These are phyloP conservation scores for Coemansia sp. DNA, from an alignment of 192 early-diverging fungal species.

Conservation along the genomic window DNA sequence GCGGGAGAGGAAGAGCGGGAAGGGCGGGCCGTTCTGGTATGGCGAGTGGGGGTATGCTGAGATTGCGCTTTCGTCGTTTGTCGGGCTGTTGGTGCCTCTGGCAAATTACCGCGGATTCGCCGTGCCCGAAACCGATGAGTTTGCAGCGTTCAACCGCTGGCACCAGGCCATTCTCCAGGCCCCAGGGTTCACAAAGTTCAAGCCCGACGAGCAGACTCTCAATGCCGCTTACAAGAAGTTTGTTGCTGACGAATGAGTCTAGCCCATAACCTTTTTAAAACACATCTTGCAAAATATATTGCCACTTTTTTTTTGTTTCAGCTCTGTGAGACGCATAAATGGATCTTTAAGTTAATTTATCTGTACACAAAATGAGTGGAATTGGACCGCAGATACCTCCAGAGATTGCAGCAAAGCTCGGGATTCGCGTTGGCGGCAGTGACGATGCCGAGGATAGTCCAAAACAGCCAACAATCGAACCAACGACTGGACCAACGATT, in stretches of 20 bases:
- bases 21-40: slow-evolving; percentile 34
- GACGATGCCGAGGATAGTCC: neutral
- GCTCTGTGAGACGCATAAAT: too few species aligned
- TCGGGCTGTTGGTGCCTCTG: slow-evolving; percentile 7
- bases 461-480: too few species aligned
- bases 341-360: too few species aligned
- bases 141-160: slow-evolving; percentile 31
- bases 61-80: slow-evolving; percentile 20
- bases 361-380: slow-evolving; percentile 6
- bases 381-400: slow-evolving; percentile 49
- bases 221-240: slow-evolving; percentile 25
- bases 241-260: slow-evolving; percentile 5
- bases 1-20: slow-evolving; percentile 23
- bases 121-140: slow-evolving; percentile 37
- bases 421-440: slow-evolving; percentile 10
- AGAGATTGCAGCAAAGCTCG: slow-evolving; percentile 39
- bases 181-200: slow-evolving; percentile 21
- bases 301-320: neutral
- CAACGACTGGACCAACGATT: too few species aligned
- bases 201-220: slow-evolving; percentile 7
- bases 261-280: neutral
- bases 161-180: slow-evolving; percentile 15
- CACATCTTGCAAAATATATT: too few species aligned
- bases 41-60: slow-evolving; percentile 27
- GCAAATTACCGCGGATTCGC: slow-evolving; percentile 20